Evolutionary conservation across 202 grass and related monocot genomes (phyloP).

Genomic region (Miscanthus sacchariflorus): DNA sequence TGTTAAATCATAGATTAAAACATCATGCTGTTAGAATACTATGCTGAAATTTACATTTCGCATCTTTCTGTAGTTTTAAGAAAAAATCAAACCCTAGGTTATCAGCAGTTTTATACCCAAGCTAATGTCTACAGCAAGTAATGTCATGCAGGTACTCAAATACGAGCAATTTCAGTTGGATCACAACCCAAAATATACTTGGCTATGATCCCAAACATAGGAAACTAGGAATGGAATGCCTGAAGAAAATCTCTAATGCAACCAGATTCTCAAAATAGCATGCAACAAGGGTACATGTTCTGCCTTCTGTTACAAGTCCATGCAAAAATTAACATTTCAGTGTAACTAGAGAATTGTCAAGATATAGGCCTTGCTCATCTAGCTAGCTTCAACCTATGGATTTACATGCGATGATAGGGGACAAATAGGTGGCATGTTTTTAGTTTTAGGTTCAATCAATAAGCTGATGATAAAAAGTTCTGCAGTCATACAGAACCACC

Average conservation of each 20-base stretch:
- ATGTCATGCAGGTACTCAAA: constrained; percentile 1
- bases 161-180: constrained; percentile 27
- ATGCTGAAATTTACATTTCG: background rate
- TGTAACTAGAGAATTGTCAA: constrained; percentile 3
- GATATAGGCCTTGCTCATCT: constrained; percentile 18
- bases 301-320: background rate
- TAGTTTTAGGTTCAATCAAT: constrained; percentile 24
- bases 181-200: constrained; percentile 3
- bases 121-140: constrained; percentile 13
- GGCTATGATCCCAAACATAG: constrained; percentile 16
- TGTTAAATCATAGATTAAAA: constrained; percentile 15
- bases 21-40: background rate
- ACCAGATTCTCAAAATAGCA: constrained; percentile 17
- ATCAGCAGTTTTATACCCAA: constrained; percentile 10
- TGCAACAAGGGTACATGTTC: background rate
- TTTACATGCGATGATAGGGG: background rate
- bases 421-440: background rate
- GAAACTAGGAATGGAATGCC: background rate
- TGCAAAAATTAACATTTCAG: constrained; percentile 10
- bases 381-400: background rate
- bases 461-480: constrained; percentile 11
- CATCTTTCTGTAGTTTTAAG: constrained; percentile 9
- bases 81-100: constrained; percentile 20
- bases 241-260: constrained; percentile 27
- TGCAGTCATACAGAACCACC: constrained; percentile 5